phyloP scores from a whole-genome alignment of 306 rosid species.

The Quercus alba region DNA sequence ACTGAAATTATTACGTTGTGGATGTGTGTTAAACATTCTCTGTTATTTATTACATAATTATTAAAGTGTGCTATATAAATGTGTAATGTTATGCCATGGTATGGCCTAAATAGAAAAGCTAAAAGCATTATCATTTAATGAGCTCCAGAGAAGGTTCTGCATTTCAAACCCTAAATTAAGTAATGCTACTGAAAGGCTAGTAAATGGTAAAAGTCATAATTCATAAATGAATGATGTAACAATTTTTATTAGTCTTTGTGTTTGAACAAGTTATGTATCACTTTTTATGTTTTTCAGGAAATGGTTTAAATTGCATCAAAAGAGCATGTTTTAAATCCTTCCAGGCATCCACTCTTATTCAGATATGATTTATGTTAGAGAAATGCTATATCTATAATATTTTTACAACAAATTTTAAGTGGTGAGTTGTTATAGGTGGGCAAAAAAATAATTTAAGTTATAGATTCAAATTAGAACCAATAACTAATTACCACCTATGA shows the following conservation, averaged over 20 bases:
- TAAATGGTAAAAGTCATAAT: neutral
- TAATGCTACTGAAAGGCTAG: neutral
- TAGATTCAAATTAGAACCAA: no score
- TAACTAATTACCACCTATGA: no score
- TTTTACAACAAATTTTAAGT: no score
- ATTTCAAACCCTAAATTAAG: neutral
- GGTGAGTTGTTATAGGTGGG: no score
- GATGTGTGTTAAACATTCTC: no score
- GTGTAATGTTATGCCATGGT: neutral
- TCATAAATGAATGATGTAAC: neutral
- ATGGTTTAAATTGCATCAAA: neutral
- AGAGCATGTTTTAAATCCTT: neutral
- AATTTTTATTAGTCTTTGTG: neutral
- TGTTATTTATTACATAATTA: no score
- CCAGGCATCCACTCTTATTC: neutral
- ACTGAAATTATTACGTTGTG: neutral
- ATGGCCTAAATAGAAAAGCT: neutral
- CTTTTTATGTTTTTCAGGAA: neutral
- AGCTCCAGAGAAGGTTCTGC: neutral
- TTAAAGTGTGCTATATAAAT: neutral
- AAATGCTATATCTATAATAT: rapidly evolving
- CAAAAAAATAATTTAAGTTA: no score
- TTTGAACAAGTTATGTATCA: neutral
- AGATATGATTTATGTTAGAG: neutral
- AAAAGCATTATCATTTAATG: neutral